Evolutionary conservation across 805 yeast species (phyloP).

Genomic region (Schwanniomyces polymorphus): DNA sequence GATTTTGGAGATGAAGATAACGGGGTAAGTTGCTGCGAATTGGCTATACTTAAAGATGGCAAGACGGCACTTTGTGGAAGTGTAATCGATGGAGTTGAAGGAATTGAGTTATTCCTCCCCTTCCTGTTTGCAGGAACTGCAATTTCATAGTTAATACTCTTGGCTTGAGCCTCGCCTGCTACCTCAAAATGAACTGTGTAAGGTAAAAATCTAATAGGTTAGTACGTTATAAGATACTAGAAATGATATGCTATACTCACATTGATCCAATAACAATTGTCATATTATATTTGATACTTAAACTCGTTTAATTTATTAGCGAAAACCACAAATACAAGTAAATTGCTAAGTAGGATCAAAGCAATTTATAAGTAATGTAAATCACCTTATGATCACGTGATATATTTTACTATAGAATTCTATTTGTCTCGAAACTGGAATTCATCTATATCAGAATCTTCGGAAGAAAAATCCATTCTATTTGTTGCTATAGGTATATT

Average conservation of each 20-base stretch:
- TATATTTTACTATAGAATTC: background rate
- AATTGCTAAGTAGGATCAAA: background rate
- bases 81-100: constrained; percentile 7
- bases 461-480: background rate
- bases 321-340: background rate
- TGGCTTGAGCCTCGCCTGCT: constrained; percentile 13
- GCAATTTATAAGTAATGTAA: background rate
- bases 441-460: constrained; percentile 1
- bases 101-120: constrained; percentile 4
- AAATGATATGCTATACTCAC: constrained; percentile 38
- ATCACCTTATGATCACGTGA: background rate
- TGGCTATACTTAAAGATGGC: constrained; percentile 39
- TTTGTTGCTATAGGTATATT: background rate
- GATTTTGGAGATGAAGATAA: constrained; percentile 13
- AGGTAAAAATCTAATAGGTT: constrained; percentile 57
- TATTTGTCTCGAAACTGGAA: constrained; percentile 1
- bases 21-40: constrained; percentile 21
- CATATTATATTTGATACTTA: constrained; percentile 35
- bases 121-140: background rate
- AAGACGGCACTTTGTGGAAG: constrained; percentile 24
- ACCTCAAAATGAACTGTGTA: constrained; percentile 71
- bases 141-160: constrained; percentile 4
- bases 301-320: background rate
- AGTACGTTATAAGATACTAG: constrained; percentile 9
- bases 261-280: constrained; percentile 70